Evolutionary conservation across 140 eudicot genomes (phyloP), one percentile per base, ranked within the genome.

Genomic region (Senecio squalidus): DNA sequence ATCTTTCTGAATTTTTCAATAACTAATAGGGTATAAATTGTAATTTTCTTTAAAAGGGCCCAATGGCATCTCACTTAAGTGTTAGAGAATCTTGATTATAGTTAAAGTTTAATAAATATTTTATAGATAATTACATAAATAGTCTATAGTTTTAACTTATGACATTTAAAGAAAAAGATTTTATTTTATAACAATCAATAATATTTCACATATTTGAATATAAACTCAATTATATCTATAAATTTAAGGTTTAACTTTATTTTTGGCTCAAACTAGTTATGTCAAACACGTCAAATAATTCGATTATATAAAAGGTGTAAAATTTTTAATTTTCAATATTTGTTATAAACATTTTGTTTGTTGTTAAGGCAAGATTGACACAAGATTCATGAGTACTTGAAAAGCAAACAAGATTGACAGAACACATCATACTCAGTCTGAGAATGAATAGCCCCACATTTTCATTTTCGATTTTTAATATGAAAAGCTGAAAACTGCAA

Each of bases 401-500:
- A 60, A 71, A 75, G 66, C 67, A 29, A 17, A 65, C 70, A 73
- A 55, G 59, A 64, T 64, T 72, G 64, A 70, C 70, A 72, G 71
- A 55, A 50, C 62, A n/a, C 43, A 56, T 66, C 55, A 65, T 43
- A 66, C 22, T 66, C 63, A 66, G 50, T 30, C 60, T 14, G 60
- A 24, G 24, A 25, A 17, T 31, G 15, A 28, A 9, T 30, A 17
- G 24, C 40, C 60, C 39, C 60, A 54, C 60, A 17, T 10, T 22
- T 49, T 13, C 15, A 48, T 49, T 10, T n/a, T 44, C 64, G 36
- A 61, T 9, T 64, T 60, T 67, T 51, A 64, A 60, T 72, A 36
- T 76, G 79, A 80, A 79, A 75, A 75, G 85, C 76, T 56, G 72
- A 64, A 62, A 61, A 24, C 45, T 75, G 71, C 28, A 31, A 58